Evolutionary conservation across 225 moss, liverwort and hornwort genomes (phyloP).

Genomic region (Polytrichum commune): DNA sequence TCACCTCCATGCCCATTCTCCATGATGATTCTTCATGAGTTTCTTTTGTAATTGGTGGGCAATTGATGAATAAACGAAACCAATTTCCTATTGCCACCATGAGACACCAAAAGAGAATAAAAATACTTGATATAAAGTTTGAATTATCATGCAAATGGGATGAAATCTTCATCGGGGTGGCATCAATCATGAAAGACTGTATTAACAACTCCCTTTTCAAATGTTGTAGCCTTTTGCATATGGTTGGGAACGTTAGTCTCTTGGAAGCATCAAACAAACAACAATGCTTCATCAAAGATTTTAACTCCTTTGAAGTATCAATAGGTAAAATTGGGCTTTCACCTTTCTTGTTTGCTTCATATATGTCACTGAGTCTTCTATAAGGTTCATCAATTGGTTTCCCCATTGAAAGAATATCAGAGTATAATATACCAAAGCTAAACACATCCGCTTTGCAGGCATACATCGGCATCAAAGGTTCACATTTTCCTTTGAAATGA

Average conservation of each 20-base stretch:
- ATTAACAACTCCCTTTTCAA: not conserved
- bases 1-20: too few relatives aligned
- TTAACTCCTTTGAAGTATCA: not conserved
- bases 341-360: not conserved
- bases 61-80: not conserved
- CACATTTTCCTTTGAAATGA: not conserved
- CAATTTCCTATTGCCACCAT: too few relatives aligned
- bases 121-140: not conserved
- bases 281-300: constrained; percentile 4
- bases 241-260: constrained; percentile 9
- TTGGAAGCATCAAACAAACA: not conserved
- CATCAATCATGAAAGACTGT: not conserved
- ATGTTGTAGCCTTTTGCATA: not conserved
- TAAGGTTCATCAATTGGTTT: too few relatives aligned
- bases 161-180: not conserved
- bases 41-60: not conserved
- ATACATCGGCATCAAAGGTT: not conserved
- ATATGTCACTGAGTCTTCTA: too few relatives aligned
- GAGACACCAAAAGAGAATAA: too few relatives aligned
- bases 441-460: not conserved
- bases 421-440: constrained; percentile 9
- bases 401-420: not conserved
- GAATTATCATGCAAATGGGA: not conserved
- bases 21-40: not conserved
- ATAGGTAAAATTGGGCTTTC: not conserved